Conservation (phyloP, 2,329 filamentous ascomycete genomes). For the Fusarium udum region DNA sequence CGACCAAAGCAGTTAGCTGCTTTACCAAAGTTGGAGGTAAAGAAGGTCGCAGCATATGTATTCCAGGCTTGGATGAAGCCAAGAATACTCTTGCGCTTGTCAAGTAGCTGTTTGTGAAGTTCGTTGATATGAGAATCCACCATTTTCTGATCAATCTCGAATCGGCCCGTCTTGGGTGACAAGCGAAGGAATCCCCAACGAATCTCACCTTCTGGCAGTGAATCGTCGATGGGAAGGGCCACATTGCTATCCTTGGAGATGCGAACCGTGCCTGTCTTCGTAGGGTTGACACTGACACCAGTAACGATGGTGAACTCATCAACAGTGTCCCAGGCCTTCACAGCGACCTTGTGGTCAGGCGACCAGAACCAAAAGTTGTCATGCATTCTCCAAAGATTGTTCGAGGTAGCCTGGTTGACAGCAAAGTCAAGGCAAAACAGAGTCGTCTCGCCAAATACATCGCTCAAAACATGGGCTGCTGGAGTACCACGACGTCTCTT, state of each 20-base stretch:
- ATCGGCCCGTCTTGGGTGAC: conserved; percentile 61
- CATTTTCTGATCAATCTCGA: conserved; percentile 67
- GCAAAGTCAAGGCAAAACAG: conserved; percentile 73
- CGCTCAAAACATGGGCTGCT: conserved; percentile 66
- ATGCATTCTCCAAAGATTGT: conserved; percentile 68
- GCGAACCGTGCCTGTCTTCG: conserved; percentile 60
- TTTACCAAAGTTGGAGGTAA: conserved; percentile 62
- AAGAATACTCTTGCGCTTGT: conserved; percentile 61
- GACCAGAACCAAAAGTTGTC: conserved; percentile 76
- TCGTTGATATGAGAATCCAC: conserved; percentile 69
- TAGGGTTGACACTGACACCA: conserved; percentile 64
- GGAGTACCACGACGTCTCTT: conserved; percentile 65
- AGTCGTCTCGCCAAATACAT: conserved; percentile 67
- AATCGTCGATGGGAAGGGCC: conserved; percentile 38
- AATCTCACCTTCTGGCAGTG: conserved; percentile 59
- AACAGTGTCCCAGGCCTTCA: conserved; percentile 68
- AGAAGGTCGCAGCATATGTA: conserved; percentile 61
- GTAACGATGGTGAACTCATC: conserved; percentile 63
- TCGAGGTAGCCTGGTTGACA: conserved; percentile 64
- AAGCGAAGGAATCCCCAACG: conserved; percentile 67
- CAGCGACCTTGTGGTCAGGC: conserved; percentile 61
- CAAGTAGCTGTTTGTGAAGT: conserved; percentile 64
- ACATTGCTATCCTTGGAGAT: conserved; percentile 45
- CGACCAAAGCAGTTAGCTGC: conserved; percentile 62
- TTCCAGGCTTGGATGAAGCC: conserved; percentile 62